Conservation (phyloP, 352 stramenopile species). For the Phytophthora citrophthora region DNA sequence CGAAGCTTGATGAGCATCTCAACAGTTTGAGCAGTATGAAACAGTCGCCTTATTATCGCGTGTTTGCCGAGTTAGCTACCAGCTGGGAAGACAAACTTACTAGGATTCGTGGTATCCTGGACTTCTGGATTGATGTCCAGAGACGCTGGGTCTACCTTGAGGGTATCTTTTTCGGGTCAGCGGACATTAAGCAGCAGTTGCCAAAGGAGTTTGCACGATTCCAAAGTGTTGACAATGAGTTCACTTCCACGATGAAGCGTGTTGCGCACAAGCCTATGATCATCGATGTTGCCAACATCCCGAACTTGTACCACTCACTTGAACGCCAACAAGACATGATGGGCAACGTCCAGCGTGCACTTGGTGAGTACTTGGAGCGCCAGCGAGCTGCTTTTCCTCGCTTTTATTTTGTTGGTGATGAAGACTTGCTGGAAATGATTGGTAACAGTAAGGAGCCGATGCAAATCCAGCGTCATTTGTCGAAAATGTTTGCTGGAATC, state of each 20-base stretch:
- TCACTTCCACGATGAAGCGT: conserved; percentile 98
- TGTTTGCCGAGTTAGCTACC: conserved; percentile 98
- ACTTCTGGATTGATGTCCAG: conserved; percentile 99
- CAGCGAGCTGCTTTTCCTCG: conserved; percentile 96
- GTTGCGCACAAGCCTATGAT: conserved; percentile 97
- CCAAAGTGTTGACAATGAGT: conserved; percentile 99
- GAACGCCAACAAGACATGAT: conserved; percentile 97
- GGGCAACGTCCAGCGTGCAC: conserved; percentile 99
- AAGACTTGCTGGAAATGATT: conserved; percentile 99
- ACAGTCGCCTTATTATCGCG: conserved; percentile 98
- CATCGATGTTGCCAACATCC: conserved; percentile 93
- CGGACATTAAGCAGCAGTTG: conserved; percentile 99
- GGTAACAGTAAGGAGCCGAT: conserved; percentile 98
- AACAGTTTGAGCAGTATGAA: conserved; percentile 99
- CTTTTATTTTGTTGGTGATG: conserved; percentile 99
- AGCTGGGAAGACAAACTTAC: conserved; percentile 98
- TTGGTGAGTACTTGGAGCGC: conserved; percentile 99
- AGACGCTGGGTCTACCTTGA: conserved; percentile 99
- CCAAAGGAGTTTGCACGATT: conserved; percentile 98
- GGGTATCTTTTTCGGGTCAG: conserved; percentile 98
- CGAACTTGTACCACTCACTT: conserved; percentile 92
- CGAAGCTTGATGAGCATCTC: conserved; percentile 99
- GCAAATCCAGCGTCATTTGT: conserved; percentile 97
- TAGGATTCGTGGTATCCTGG: conserved; percentile 96
- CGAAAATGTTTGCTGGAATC: conserved; percentile 99